These are phyloP conservation scores for Porpolomopsis calyptriformis DNA, from an alignment of 768 basidiomycete genomes.

Conservation along the genomic window DNA sequence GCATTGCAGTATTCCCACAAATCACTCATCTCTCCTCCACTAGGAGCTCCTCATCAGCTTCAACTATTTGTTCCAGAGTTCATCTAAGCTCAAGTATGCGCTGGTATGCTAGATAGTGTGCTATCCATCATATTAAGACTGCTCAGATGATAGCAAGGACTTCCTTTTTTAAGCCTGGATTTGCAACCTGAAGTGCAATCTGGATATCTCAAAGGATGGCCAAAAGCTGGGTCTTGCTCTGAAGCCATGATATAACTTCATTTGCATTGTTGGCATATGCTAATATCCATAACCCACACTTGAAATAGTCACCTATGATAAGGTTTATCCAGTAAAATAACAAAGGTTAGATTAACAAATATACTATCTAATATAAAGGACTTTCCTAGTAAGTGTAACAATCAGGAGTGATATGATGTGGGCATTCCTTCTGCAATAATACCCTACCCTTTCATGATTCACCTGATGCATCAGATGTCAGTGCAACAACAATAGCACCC, in stretches of 20 bases:
- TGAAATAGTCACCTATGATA: conserved; percentile 29
- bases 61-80: conserved; percentile 10
- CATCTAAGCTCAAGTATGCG: conserved; percentile 17
- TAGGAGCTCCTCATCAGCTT: conserved; percentile 8
- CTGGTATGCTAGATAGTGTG: conserved; percentile 20
- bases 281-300: conserved; percentile 17
- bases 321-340: conserved; percentile 27
- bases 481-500: conserved; percentile 19
- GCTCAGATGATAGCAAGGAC: conserved; percentile 15
- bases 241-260: conserved; percentile 29
- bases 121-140: conserved; percentile 21
- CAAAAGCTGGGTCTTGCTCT: conserved; percentile 24
- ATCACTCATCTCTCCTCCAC: conserved; percentile 9
- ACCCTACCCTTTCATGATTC: conserved; percentile 20
- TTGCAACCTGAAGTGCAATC: conserved; percentile 1
- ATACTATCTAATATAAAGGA: too few species aligned
- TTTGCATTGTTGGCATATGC: conserved; percentile 18
- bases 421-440: conserved; percentile 10
- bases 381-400: conserved; percentile 26
- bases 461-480: conserved; percentile 26
- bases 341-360: too few species aligned
- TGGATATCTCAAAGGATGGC: conserved; percentile 18
- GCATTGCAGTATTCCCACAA: conserved; percentile 8
- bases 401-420: conserved; percentile 20
- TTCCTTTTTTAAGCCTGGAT: background rate